Percentiles rank a stretch among this genome's conserved stretches.
Conservation (phyloP, 805 yeast species). For the Starmerella kuoi region DNA sequence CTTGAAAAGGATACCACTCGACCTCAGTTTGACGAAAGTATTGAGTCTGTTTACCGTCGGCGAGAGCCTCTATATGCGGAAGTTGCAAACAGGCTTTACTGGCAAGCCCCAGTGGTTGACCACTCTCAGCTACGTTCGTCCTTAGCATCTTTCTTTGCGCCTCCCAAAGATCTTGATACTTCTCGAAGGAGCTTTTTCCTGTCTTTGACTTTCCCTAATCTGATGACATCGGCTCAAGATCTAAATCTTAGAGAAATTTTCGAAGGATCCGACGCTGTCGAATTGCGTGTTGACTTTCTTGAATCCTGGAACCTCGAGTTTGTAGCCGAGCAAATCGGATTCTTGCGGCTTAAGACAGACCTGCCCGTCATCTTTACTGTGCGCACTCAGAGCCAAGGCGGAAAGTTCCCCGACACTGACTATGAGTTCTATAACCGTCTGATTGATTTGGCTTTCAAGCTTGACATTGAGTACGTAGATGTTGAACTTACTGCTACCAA, state of each 20-base stretch:
- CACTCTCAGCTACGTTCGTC: conserved; percentile 46
- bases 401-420: conserved; percentile 56
- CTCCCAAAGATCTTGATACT: conserved; percentile 33
- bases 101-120: conserved; percentile 44
- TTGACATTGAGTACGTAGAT: conserved; percentile 74
- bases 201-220: conserved; percentile 57
- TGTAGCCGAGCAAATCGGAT: conserved; percentile 63
- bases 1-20: conserved; percentile 67
- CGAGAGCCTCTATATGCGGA: conserved; percentile 69
- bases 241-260: conserved; percentile 34
- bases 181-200: conserved; percentile 47
- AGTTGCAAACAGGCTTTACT: conserved; percentile 70
- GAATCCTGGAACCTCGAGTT: conserved; percentile 36
- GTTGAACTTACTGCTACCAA: conserved; percentile 59
- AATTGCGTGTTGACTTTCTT: conserved; percentile 66
- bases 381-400: conserved; percentile 72
- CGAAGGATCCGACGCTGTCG: conserved; percentile 70
- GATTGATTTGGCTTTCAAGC: conserved; percentile 49
- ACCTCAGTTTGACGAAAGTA: conserved; percentile 77
- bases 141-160: conserved; percentile 45
- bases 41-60: conserved; percentile 69
- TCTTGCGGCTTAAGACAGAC: conserved; percentile 48
- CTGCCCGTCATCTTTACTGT: conserved; percentile 75
- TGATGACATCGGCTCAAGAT: conserved; percentile 25
- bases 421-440: conserved; percentile 38